Evolutionary conservation across 768 basidiomycete species (phyloP).

Genomic region (Suillus americanus): DNA sequence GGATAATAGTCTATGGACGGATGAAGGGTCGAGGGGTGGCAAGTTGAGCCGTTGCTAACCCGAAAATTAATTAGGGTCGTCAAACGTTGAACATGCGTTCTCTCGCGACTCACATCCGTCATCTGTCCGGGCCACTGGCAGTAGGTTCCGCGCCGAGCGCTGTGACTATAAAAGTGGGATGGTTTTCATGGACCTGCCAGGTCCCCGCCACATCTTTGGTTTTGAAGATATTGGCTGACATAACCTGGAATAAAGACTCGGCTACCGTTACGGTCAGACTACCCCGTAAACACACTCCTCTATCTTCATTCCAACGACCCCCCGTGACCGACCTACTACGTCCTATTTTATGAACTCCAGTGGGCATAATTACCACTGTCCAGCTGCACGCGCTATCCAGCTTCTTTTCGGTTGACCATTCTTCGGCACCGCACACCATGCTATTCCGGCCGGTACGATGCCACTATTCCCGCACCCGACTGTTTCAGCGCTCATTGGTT

Average conservation of each 20-base stretch:
- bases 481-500: conserved; percentile 6
- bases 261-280: not conserved
- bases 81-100: not conserved
- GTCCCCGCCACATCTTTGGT: not conserved
- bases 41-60: not conserved
- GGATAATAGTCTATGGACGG: not conserved
- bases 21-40: conserved; percentile 1
- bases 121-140: not conserved
- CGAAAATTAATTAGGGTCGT: not conserved
- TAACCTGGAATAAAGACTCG: not conserved
- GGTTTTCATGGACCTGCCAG: not conserved
- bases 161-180: not conserved
- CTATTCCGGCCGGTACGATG: conserved; percentile 47
- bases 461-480: conserved; percentile 8
- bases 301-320: not conserved
- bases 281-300: not conserved
- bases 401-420: not conserved
- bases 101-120: not conserved
- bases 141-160: not conserved
- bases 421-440: conserved; percentile 36
- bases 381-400: conserved; percentile 6
- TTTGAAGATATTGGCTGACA: conserved; percentile 1
- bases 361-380: not conserved
- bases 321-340: not conserved
- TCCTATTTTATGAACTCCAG: conserved; percentile 6